phyloP scores from a whole-genome alignment of 2,329 filamentous ascomycete genomes.

The Cercospora sojina region DNA sequence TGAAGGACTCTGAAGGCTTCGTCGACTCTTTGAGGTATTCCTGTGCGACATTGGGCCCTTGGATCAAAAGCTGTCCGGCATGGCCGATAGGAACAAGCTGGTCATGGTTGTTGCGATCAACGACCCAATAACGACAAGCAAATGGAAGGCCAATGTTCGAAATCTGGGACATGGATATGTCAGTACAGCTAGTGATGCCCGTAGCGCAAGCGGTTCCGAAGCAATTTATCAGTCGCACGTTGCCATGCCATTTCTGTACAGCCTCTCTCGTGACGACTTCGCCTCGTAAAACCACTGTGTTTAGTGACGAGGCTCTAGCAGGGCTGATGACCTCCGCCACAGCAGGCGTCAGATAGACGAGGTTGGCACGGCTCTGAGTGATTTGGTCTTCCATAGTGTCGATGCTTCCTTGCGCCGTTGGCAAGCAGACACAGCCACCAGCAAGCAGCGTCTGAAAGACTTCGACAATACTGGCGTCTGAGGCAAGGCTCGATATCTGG shows the following conservation, averaged over 20 bases:
- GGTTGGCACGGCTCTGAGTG: not conserved
- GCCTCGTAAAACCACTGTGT: not conserved
- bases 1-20: not conserved
- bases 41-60: not conserved
- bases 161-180: not conserved
- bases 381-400: not conserved
- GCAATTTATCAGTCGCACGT: not conserved
- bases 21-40: not conserved
- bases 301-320: not conserved
- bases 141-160: not conserved
- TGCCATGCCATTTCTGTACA: not conserved
- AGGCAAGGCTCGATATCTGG: constrained; percentile 22
- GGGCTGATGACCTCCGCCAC: not conserved
- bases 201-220: not conserved
- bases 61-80: not conserved
- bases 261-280: not conserved
- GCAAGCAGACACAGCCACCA: constrained; percentile 21
- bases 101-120: not conserved
- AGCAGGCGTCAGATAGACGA: not conserved
- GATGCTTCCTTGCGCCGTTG: constrained; percentile 25
- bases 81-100: not conserved
- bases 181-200: not conserved
- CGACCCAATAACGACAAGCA: not conserved
- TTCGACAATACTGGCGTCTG: constrained; percentile 16
- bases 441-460: constrained; percentile 12